phyloP scores from a whole-genome alignment of 2,329 filamentous ascomycete species.

The Plectosphaerella sp. region DNA sequence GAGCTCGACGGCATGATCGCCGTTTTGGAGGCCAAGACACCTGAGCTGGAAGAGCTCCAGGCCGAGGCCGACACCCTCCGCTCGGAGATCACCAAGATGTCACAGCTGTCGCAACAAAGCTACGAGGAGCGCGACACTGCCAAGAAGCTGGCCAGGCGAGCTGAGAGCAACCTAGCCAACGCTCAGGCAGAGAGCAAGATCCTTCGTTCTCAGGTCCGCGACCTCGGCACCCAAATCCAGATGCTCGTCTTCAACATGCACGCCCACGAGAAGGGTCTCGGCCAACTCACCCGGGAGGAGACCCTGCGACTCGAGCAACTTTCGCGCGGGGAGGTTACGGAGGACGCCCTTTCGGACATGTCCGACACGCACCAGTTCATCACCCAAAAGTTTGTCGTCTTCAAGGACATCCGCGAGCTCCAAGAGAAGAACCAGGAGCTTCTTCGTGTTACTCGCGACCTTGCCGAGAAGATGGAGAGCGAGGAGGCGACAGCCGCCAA shows the following conservation, averaged over 20 bases:
- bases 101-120: conserved; percentile 75
- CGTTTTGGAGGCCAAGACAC: conserved; percentile 78
- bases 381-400: conserved; percentile 82
- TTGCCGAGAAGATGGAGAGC: conserved; percentile 87
- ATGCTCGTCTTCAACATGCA: conserved; percentile 85
- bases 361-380: conserved; percentile 87
- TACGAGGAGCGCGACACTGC: conserved; percentile 76
- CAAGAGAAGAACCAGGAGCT: conserved; percentile 86
- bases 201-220: conserved; percentile 79
- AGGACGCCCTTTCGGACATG: conserved; percentile 66
- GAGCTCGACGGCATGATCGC: conserved; percentile 83
- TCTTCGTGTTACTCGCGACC: conserved; percentile 73
- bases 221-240: conserved; percentile 86
- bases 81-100: conserved; percentile 78
- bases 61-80: conserved; percentile 77
- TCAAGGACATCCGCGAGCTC: conserved; percentile 78
- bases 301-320: conserved; percentile 72
- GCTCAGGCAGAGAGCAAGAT: conserved; percentile 69
- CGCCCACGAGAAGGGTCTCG: conserved; percentile 73
- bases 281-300: conserved; percentile 67
- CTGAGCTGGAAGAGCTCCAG: conserved; percentile 82
- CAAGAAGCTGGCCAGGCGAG: conserved; percentile 73
- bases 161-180: conserved; percentile 65
- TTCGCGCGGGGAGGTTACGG: conserved; percentile 69
- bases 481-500: conserved; percentile 73